Evolutionary conservation across 2,329 filamentous ascomycete genomes (phyloP).

Genomic region (Nakataea oryzae): DNA sequence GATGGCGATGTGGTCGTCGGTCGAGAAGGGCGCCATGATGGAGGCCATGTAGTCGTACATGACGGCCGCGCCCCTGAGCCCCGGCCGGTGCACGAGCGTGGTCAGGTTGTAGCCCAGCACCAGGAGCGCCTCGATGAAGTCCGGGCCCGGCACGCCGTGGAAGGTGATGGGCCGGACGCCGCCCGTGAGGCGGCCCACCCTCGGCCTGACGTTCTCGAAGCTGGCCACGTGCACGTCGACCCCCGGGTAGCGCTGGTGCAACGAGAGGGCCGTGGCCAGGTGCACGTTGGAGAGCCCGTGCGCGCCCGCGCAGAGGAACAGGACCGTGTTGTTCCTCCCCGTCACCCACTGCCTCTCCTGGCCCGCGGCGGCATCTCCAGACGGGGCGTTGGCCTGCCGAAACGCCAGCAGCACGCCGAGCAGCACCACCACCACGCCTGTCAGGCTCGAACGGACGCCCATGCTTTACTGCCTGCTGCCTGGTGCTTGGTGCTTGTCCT

Average conservation of each 20-base stretch:
- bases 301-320: constrained; percentile 16
- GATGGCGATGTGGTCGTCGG: constrained; percentile 3
- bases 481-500: too few species aligned
- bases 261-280: constrained; percentile 17
- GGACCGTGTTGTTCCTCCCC: constrained; percentile 18
- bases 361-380: neutral
- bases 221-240: constrained; percentile 17
- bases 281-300: constrained; percentile 22
- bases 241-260: constrained; percentile 17
- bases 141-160: neutral
- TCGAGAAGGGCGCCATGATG: constrained; percentile 1
- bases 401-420: neutral
- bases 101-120: constrained; percentile 13
- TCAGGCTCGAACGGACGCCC: neutral
- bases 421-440: neutral
- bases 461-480: neutral
- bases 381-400: neutral
- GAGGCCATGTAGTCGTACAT: constrained; percentile 10
- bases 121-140: neutral
- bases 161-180: neutral
- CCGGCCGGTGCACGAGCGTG: constrained; percentile 15
- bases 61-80: constrained; percentile 20
- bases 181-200: constrained; percentile 1
- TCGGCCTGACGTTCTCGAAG: neutral
- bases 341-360: neutral